phyloP scores from a whole-genome alignment of 1,284 basidiomycete species.

The Ganoderma meredithae region DNA sequence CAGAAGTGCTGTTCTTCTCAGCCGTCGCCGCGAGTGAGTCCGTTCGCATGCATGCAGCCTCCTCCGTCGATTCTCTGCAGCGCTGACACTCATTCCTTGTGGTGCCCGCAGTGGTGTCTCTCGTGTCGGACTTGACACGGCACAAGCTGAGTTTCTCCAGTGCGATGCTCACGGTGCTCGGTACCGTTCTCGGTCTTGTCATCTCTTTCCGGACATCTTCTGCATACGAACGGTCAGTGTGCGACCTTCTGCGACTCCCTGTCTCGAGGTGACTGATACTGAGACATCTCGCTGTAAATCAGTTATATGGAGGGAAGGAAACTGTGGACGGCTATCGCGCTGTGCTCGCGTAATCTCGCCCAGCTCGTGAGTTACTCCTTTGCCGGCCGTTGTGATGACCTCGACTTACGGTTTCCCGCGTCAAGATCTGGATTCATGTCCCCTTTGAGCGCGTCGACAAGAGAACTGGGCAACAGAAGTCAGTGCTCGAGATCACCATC shows the following conservation, averaged over 20 bases:
- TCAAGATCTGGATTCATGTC: slow-evolving; percentile 70
- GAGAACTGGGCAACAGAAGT: slow-evolving; percentile 44
- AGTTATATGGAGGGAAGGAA: slow-evolving; percentile 70
- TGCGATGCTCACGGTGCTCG: slow-evolving; percentile 50
- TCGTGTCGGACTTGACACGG: slow-evolving; percentile 54
- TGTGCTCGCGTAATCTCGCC: slow-evolving; percentile 60
- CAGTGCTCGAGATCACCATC: slow-evolving; percentile 57
- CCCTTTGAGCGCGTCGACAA: slow-evolving; percentile 54
- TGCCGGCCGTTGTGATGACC: not conserved
- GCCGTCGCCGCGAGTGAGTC: slow-evolving; percentile 60
- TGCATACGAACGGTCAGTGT: slow-evolving; percentile 67
- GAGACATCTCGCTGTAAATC: not conserved
- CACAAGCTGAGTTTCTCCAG: slow-evolving; percentile 52
- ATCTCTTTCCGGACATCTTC: slow-evolving; percentile 55
- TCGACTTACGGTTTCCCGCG: not conserved
- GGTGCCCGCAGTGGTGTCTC: slow-evolving; percentile 54
- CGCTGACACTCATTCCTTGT: slow-evolving; percentile 11
- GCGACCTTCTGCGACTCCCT: slow-evolving; percentile 26
- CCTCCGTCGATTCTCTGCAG: not conserved
- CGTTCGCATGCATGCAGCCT: not conserved
- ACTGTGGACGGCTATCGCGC: slow-evolving; percentile 67
- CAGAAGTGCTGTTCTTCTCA: slow-evolving; percentile 63
- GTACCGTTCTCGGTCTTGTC: slow-evolving; percentile 51
- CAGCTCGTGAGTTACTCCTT: slow-evolving; percentile 49
- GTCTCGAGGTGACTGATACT: not conserved